Evolutionary conservation across 2,329 filamentous ascomycete genomes (phyloP), one percentile per base, ranked within the genome.

Genomic region (Capronia coronata): DNA sequence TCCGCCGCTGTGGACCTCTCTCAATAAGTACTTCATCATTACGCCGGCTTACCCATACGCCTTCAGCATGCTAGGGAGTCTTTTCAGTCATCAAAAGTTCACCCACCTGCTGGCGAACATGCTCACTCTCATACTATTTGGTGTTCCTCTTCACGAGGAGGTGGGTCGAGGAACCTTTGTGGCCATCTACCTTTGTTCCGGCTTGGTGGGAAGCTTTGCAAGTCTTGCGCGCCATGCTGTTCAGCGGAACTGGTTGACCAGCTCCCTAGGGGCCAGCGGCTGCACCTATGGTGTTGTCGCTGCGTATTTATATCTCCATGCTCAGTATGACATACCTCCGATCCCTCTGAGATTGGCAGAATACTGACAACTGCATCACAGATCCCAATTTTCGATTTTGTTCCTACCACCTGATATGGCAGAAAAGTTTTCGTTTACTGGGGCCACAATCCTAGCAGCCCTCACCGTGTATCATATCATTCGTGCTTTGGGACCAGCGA

Each of bases 21-120:
- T 80, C 54, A 82, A 78, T 54, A 75, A 72, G 45, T 79, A 77
- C 65, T 77, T 79, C 61, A 69, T 76, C 46, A 69, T 71, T 30
- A 68, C 74, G 3, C 72, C 75, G 2, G 69, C 72, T 14, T 76
- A 75, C 52, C 79, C 79, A 1, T 70, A 72, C 50, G 69, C 76
- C 7, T 50, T 74, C 6, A 74, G 75, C 51, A 65, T 78, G 46
- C 55, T 83, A 3, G 73, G 75, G 14, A 76, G 74, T 59, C 65
- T 73, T 9, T 81, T 82, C 64, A 76, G 74, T 48, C 80, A 83
- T 63, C 72, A 80, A 42, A 67, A 69, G 6, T 62, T 75, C 46
- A 62, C 62, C 39, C 80, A 83, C 62, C 60, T 79, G 3, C 63
- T 69, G 16, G 63, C 64, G 10, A 83, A 83, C 60, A 75, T 80